phyloP scores from a whole-genome alignment of 495 filamentous ascomycete species.

The Aspergillus conjunctus region DNA sequence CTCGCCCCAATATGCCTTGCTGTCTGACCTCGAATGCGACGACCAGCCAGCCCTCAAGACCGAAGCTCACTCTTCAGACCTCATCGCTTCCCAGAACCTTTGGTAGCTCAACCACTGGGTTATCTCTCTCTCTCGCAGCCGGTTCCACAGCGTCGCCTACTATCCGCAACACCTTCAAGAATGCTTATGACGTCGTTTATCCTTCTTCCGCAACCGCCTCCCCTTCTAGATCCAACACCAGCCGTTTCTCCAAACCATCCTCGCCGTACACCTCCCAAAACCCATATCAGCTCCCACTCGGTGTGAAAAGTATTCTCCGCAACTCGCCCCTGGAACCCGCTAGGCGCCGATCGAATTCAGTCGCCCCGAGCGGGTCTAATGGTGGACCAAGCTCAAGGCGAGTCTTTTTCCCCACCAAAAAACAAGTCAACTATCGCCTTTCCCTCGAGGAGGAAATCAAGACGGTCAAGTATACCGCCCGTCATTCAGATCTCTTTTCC shows the following conservation, averaged over 20 bases:
- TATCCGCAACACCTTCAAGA: slow-evolving; percentile 78
- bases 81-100: slow-evolving; percentile 52
- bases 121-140: slow-evolving; percentile 58
- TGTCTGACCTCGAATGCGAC: slow-evolving; percentile 34
- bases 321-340: slow-evolving; percentile 63
- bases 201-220: slow-evolving; percentile 62
- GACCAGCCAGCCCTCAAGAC: slow-evolving; percentile 53
- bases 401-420: slow-evolving; percentile 59
- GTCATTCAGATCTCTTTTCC: slow-evolving; percentile 50
- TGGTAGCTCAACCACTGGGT: slow-evolving; percentile 55
- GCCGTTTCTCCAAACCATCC: slow-evolving; percentile 28
- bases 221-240: slow-evolving; percentile 33
- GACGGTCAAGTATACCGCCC: slow-evolving; percentile 53
- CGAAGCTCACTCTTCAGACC: slow-evolving; percentile 82
- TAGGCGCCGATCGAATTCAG: slow-evolving; percentile 41
- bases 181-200: slow-evolving; percentile 71
- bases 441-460: slow-evolving; percentile 59
- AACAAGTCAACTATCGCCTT: slow-evolving; percentile 56
- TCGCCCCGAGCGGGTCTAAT: slow-evolving; percentile 40
- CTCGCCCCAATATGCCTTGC: slow-evolving; percentile 33
- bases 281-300: slow-evolving; percentile 67
- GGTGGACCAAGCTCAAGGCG: slow-evolving; percentile 41
- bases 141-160: slow-evolving; percentile 72
- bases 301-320: slow-evolving; percentile 72
- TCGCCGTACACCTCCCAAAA: slow-evolving; percentile 33